A percentile compares a stretch with the other conserved stretches of the same genome.
phyloP scores from a whole-genome alignment of 1,284 basidiomycete genomes.

The Pseudozyma hubeiensis region DNA sequence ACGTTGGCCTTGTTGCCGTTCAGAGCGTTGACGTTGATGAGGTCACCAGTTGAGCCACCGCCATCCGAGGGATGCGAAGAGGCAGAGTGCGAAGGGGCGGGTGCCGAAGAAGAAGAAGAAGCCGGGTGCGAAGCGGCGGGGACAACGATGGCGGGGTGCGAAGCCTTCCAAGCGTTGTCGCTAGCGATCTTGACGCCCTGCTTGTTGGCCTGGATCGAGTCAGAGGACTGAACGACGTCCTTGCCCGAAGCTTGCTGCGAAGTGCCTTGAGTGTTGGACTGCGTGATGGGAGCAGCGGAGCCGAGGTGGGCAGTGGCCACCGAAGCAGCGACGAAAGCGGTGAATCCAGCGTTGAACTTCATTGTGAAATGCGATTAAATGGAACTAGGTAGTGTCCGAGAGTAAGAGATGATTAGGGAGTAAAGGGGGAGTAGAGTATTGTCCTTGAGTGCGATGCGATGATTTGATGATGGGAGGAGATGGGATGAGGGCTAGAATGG shows the following conservation, averaged over 20 bases:
- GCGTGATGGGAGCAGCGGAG: constrained; percentile 27
- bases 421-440: constrained; percentile 3
- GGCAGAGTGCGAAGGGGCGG: too few relatives aligned
- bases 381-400: constrained; percentile 14
- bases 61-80: not conserved
- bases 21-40: constrained; percentile 16
- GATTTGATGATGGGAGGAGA: constrained; percentile 22
- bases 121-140: constrained; percentile 4
- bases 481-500: constrained; percentile 3
- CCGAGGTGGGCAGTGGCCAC: constrained; percentile 30
- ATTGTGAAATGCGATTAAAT: constrained; percentile 17
- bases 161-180: constrained; percentile 11
- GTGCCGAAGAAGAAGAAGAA: too few relatives aligned
- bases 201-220: constrained; percentile 25
- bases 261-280: constrained; percentile 28
- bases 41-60: constrained; percentile 8
- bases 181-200: constrained; percentile 26
- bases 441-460: constrained; percentile 24
- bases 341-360: constrained; percentile 37
- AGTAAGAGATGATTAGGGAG: constrained; percentile 5
- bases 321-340: constrained; percentile 34
- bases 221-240: constrained; percentile 14
- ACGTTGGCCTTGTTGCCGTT: constrained; percentile 28
- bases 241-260: constrained; percentile 26
- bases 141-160: constrained; percentile 19